Percentiles rank a stretch among this genome's conserved stretches.
phyloP scores from a whole-genome alignment of 345 rosid genomes.

The Salix suchowensis region DNA sequence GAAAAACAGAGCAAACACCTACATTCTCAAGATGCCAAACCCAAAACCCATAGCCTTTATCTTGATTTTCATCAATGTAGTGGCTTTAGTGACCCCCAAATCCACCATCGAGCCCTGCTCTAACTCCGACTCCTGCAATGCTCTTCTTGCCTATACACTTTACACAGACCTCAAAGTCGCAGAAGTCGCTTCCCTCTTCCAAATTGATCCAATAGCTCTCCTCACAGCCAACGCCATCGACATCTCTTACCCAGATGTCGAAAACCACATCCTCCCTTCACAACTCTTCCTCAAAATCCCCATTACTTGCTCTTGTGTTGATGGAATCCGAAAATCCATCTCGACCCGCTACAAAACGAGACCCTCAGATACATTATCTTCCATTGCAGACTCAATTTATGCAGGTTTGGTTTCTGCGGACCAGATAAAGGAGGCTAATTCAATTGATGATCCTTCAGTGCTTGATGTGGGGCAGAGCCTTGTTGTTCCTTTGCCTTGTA shows the following conservation, averaged over 20 bases:
- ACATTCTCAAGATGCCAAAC: conserved; percentile 31
- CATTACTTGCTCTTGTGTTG: conserved; percentile 76
- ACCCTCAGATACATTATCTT: conserved; percentile 62
- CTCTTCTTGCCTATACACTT: conserved; percentile 84
- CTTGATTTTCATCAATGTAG: conserved; percentile 37
- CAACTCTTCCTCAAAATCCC: conserved; percentile 81
- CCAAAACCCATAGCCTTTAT: conserved; percentile 18
- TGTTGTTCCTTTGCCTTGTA: conserved; percentile 80
- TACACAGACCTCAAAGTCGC: conserved; percentile 89
- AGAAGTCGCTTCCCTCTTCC: conserved; percentile 89
- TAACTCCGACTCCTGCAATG: conserved; percentile 65
- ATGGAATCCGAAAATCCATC: conserved; percentile 78
- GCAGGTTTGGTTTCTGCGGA: conserved; percentile 81
- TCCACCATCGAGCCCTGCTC: conserved; percentile 97
- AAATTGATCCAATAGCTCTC: conserved; percentile 71
- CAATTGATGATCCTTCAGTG: conserved; percentile 56
- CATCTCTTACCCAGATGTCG: conserved; percentile 88
- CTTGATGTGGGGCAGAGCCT: conserved; percentile 72
- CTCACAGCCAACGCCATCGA: conserved; percentile 81
- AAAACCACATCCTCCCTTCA: conserved; percentile 82
- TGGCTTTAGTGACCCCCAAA: conserved; percentile 41
- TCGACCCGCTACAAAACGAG: conserved; percentile 79
- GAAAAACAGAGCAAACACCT: background rate
- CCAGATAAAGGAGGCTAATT: conserved; percentile 82
- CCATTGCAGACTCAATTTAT: conserved; percentile 64